A percentile compares a stretch with the other conserved stretches of the same genome.
phyloP scores from a whole-genome alignment of 805 yeast genomes.

The Kurtzmaniella cleridarum region DNA sequence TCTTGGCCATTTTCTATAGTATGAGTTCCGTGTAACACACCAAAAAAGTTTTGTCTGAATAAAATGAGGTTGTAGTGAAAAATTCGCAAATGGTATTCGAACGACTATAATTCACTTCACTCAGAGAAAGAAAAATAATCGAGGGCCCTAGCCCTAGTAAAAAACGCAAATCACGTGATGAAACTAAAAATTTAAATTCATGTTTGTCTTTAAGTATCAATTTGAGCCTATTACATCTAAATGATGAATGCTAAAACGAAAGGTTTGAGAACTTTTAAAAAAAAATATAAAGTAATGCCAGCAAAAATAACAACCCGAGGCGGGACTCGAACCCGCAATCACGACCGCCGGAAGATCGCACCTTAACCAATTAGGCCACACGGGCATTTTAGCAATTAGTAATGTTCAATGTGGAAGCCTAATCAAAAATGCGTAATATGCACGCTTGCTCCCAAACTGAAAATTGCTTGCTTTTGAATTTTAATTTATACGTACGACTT shows the following conservation, averaged over 20 bases:
- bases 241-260: too few species aligned
- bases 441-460: too few species aligned
- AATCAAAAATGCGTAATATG: too few species aligned
- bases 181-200: too few species aligned
- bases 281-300: too few species aligned
- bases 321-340: conserved; percentile 81
- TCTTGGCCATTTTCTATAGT: conserved; percentile 50
- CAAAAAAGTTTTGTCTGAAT: conserved; percentile 3
- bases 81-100: conserved; percentile 7
- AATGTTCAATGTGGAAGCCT: too few species aligned
- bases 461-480: too few species aligned
- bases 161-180: too few species aligned
- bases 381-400: conserved; percentile 32
- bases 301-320: conserved; percentile 44
- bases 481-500: too few species aligned
- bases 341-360: conserved; percentile 65
- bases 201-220: too few species aligned
- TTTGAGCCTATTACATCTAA: too few species aligned
- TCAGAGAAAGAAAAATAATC: conserved; percentile 7
- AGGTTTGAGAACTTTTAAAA: too few species aligned
- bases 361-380: conserved; percentile 75
- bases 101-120: background rate
- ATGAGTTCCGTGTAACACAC: conserved; percentile 6
- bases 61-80: conserved; percentile 5
- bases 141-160: conserved; percentile 7